Evolutionary conservation across 805 yeast species (phyloP).

Genomic region (Candida ponderosae): DNA sequence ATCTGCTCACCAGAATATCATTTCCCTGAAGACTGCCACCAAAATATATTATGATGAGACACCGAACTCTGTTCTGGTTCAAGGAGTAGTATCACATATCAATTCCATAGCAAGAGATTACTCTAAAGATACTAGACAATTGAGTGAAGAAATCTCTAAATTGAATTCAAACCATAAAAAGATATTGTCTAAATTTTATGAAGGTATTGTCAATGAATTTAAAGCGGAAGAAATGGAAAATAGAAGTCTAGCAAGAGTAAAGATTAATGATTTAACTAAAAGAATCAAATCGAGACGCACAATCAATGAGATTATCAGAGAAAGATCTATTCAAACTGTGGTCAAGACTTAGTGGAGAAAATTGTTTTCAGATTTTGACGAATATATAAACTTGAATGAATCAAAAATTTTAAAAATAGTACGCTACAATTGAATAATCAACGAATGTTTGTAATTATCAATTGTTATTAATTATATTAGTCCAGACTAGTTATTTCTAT

Average conservation of each 20-base stretch:
- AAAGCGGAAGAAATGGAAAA: conserved; percentile 1
- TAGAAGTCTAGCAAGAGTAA: conserved; percentile 10
- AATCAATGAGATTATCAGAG: conserved; percentile 4
- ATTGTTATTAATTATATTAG: no score
- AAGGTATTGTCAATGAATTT: conserved; percentile 1
- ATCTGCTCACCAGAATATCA: conserved; percentile 10
- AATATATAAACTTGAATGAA: no score
- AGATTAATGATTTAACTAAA: conserved; percentile 7
- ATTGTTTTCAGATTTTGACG: no score
- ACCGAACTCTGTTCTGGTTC: conserved; percentile 8
- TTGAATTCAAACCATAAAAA: conserved; percentile 13
- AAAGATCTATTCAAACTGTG: conserved; percentile 4
- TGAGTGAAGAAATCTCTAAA: conserved; percentile 12
- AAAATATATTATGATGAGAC: conserved; percentile 5
- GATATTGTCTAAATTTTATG: conserved; percentile 8
- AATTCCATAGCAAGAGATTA: conserved; percentile 10
- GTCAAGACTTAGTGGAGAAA: no score
- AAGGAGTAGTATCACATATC: conserved; percentile 10
- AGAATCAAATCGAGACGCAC: conserved; percentile 4
- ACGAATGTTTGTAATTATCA: no score
- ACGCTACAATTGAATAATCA: no score
- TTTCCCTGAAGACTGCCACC: conserved; percentile 12
- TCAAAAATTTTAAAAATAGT: no score
- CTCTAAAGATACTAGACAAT: conserved; percentile 10
- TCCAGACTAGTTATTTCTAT: no score